These are phyloP conservation scores for Neurospora sublineolata DNA, from an alignment of 495 filamentous ascomycete species.

Conservation along the genomic window DNA sequence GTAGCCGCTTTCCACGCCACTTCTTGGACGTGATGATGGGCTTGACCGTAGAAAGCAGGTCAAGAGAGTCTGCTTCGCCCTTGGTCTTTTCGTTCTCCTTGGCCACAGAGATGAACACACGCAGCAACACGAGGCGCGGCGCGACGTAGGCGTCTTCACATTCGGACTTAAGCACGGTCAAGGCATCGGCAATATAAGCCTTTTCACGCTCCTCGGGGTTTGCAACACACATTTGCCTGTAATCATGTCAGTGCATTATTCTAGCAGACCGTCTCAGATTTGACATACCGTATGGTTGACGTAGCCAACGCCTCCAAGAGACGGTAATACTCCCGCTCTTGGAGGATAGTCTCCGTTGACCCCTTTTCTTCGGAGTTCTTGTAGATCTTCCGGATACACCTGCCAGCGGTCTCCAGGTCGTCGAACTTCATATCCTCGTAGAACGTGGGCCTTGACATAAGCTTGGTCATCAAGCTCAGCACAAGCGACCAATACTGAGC, in stretches of 20 bases:
- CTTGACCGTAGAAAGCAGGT: slow-evolving; percentile 5
- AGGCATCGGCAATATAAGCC: slow-evolving; percentile 20
- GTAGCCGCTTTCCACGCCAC: slow-evolving; percentile 4
- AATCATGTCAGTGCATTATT: slow-evolving; percentile 1
- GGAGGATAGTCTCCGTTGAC: slow-evolving; percentile 1
- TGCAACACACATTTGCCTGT: slow-evolving; percentile 21
- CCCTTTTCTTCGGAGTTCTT: slow-evolving; percentile 3
- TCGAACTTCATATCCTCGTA: slow-evolving; percentile 29
- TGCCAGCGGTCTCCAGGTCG: slow-evolving; percentile 15
- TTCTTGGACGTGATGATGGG: slow-evolving; percentile 5
- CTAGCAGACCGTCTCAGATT: background rate
- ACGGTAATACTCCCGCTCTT: slow-evolving; percentile 9
- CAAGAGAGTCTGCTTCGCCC: background rate
- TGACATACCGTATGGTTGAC: slow-evolving; percentile 20
- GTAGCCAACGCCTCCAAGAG: slow-evolving; percentile 20
- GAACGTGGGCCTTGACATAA: slow-evolving; percentile 37
- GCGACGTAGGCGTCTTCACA: slow-evolving; percentile 12
- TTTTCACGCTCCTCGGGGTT: slow-evolving; percentile 25
- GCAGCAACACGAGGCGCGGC: slow-evolving; percentile 9
- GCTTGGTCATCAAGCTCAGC: slow-evolving; percentile 35
- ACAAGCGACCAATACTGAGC: slow-evolving; percentile 19
- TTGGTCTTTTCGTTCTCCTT: background rate
- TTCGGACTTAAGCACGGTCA: slow-evolving; percentile 14
- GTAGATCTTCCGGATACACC: slow-evolving; percentile 7
- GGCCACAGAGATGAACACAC: slow-evolving; percentile 7